Evolutionary conservation across 805 yeast genomes (phyloP), one percentile per base, ranked within the genome.

Genomic region (Candida nanaspora): DNA sequence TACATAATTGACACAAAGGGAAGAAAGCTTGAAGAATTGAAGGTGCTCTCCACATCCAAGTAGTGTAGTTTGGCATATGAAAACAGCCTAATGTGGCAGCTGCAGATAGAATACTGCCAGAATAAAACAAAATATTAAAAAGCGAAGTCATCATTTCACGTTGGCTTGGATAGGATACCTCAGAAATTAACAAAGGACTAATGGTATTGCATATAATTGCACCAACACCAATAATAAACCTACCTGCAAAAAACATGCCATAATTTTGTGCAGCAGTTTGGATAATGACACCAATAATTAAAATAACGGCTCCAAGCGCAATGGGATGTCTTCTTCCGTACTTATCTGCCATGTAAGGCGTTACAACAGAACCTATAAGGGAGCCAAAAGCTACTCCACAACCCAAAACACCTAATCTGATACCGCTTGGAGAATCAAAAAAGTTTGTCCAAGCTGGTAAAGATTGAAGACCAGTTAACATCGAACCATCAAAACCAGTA

Each of bases 251-350:
- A 51, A 71, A 68, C 52, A 50, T 52, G 13, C 54, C 62, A 27
- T 47, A 41, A 7, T 41, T 33, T 11, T 36, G 37, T 8, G 82
- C 67, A 18, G 72, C 38, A n/a, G 71, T 58, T 45, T 81, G 82
- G 27, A 82, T 61, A 31, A 70, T 51, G 19, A 78, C 70, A 43
- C 86, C 85, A 33, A 77, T 44, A 27, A 75, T 60, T 48, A 80
- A 73, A 36, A 78, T 64, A 18, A 66, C 16, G 35, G 76, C 62
- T 10, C 88, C 87, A 21, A 63, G 37, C 20, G 70, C 49, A 28
- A 81, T 68, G 41, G 73, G 52, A 19, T 75, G 75, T 56, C 77
- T 75, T 62, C 91, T 76, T 33, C 91, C 89, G 35, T 66, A 51
- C 19, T 40, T 44, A 61, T 54, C 69, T 60, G 63, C 77, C 59